Conservation (phyloP, 768 basidiomycete genomes). For the Suillus variegatus region DNA sequence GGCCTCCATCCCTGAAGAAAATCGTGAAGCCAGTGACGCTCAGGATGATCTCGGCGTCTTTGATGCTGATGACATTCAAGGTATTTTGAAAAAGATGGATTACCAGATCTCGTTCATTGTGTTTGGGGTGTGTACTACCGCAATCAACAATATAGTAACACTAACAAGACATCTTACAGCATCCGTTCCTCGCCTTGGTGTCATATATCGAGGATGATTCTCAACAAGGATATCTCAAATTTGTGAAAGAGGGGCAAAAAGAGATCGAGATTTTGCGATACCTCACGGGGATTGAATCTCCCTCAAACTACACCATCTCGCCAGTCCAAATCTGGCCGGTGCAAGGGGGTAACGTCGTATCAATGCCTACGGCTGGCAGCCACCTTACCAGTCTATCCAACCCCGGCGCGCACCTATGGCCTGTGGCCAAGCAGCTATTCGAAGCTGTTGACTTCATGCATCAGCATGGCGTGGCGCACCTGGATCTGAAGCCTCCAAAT, state of each 20-base stretch:
- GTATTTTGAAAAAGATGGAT: background rate
- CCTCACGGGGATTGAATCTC: slow-evolving; percentile 6
- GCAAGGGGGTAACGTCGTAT: background rate
- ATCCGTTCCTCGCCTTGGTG: slow-evolving; percentile 15
- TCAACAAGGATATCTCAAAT: slow-evolving; percentile 15
- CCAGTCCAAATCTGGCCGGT: slow-evolving; percentile 4
- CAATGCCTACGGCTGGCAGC: background rate
- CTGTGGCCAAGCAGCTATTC: background rate
- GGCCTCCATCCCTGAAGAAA: background rate
- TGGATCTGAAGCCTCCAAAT: slow-evolving; percentile 19
- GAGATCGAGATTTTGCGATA: slow-evolving; percentile 14
- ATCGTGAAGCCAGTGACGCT: background rate
- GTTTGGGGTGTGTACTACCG: background rate
- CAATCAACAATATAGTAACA: background rate
- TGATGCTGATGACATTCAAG: slow-evolving; percentile 2
- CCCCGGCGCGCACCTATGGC: background rate
- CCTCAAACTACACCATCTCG: slow-evolving; percentile 10
- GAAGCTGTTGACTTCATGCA: no score
- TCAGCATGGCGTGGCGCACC: slow-evolving; percentile 8
- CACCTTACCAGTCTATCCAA: background rate
- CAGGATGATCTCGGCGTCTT: slow-evolving; percentile 9
- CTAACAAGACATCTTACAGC: slow-evolving; percentile 8
- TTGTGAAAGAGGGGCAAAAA: background rate
- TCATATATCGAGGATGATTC: background rate
- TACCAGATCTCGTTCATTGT: background rate